A percentile compares a stretch with the other conserved stretches of the same genome.
These are phyloP conservation scores for Parsonsia alboflavescens DNA, from an alignment of 257 asterid genomes.

Conservation along the genomic window DNA sequence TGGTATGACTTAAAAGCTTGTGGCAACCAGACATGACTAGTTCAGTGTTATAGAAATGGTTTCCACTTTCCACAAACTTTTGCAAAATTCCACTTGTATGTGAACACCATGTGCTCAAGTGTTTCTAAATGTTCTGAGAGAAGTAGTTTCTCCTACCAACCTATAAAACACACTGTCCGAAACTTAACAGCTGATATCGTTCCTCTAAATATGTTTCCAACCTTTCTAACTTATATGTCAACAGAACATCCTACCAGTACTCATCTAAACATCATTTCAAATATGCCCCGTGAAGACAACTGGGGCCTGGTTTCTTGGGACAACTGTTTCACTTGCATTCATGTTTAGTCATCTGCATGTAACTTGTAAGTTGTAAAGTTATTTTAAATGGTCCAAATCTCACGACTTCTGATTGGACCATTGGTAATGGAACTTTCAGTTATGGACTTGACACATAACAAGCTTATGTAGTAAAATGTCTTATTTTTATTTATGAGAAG, in stretches of 20 bases:
- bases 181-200: not conserved
- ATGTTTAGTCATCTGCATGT: too few species aligned
- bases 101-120: not conserved
- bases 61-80: not conserved
- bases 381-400: slow-evolving; percentile 1
- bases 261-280: not conserved
- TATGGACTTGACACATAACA: not conserved
- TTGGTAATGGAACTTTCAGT: not conserved
- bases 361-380: not conserved
- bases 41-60: not conserved
- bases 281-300: not conserved
- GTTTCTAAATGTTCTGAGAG: not conserved
- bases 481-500: not conserved
- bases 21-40: too few species aligned
- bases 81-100: not conserved
- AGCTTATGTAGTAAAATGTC: not conserved
- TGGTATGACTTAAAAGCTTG: not conserved
- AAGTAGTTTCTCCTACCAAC: not conserved
- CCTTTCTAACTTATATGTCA: not conserved
- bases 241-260: not conserved
- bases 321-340: not conserved
- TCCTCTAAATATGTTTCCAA: not conserved
- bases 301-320: not conserved
- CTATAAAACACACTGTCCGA: not conserved
- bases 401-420: not conserved